Base-by-base conservation (phyloP, 2,329 filamentous ascomycete genomes). In the Colletotrichum cuscutae region DNA sequence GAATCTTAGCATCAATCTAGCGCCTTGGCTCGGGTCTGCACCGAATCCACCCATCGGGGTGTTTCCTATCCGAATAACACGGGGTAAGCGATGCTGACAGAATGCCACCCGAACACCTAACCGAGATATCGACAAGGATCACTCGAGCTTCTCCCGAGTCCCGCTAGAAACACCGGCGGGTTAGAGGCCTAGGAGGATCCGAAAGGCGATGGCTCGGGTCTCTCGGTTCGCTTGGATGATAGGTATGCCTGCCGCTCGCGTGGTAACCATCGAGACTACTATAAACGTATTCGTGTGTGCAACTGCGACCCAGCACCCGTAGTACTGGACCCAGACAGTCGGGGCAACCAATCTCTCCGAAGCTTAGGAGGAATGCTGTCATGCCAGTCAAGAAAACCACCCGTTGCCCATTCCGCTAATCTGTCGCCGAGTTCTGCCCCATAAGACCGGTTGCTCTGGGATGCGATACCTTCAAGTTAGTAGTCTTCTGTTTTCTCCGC, bases 71-170 rank as follows among this genome's bases (percentile, higher is more conserved):
- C 71, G 71, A 73, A 64, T 6, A 19, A 64, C 56, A 73, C 71
- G 71, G 42, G 71, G 19, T 73, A 71, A 73, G 66, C 71, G 71
- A 73, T 71, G 60, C 54, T 37, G 32, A 32, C 24, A n/a, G 42
- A 22, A 5, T 26, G 46, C 54, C 54, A 37, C 32, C 59, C 69
- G 60, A 70, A 26, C 56, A 11, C 26, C 65, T 28, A 69, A 53
- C 52, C 71, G 71, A 73, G 28, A 70, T 52, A 35, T 26, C 12
- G 61, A 64, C 61, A 53, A 28, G 61, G 22, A 15, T 64, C 3
- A n/a, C 5, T 8, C 22, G 19, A n/a, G n/a, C 22, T 30, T 42
- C 19, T 11, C 32, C 32, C 32, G 32, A 35, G 32, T 26, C 42
- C 5, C 59, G 24, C 37, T 32, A 28, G 52, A 7, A 30, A 28